Conservation (phyloP, 768 basidiomycete species). For the Russula griseocarnosa region DNA sequence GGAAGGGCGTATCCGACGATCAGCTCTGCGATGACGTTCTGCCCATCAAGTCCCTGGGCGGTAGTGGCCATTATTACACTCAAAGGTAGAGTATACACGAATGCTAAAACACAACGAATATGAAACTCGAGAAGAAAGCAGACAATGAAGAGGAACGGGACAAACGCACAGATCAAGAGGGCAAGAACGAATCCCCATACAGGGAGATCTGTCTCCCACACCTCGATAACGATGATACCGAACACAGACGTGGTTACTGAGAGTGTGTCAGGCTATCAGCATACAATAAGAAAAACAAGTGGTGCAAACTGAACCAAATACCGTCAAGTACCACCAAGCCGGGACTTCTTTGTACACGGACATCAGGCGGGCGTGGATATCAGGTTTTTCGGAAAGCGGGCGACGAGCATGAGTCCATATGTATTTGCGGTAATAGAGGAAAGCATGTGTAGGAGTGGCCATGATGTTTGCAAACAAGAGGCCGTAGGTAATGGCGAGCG, state of each 20-base stretch:
- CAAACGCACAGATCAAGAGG: conserved; percentile 50
- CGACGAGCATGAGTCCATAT: conserved; percentile 54
- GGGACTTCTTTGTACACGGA: too few relatives aligned
- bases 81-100: conserved; percentile 47
- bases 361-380: conserved; percentile 66
- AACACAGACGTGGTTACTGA: conserved; percentile 51
- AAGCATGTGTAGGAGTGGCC: too few relatives aligned
- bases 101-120: conserved; percentile 28
- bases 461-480: too few relatives aligned
- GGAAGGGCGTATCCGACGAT: too few relatives aligned
- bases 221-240: too few relatives aligned
- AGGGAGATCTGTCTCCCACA: too few relatives aligned
- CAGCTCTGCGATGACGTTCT: too few relatives aligned
- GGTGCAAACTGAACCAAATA: conserved; percentile 42
- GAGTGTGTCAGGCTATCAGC: neutral
- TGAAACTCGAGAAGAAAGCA: neutral
- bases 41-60: too few relatives aligned
- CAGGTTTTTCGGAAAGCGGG: conserved; percentile 72
- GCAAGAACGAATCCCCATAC: conserved; percentile 32
- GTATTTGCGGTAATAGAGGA: too few relatives aligned
- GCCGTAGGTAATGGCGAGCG: too few relatives aligned
- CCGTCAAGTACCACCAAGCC: too few relatives aligned
- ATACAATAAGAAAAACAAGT: too few relatives aligned
- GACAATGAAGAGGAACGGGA: neutral
- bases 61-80: conserved; percentile 73